phyloP scores from a whole-genome alignment of 306 rosid species.

The Prunus mira region DNA sequence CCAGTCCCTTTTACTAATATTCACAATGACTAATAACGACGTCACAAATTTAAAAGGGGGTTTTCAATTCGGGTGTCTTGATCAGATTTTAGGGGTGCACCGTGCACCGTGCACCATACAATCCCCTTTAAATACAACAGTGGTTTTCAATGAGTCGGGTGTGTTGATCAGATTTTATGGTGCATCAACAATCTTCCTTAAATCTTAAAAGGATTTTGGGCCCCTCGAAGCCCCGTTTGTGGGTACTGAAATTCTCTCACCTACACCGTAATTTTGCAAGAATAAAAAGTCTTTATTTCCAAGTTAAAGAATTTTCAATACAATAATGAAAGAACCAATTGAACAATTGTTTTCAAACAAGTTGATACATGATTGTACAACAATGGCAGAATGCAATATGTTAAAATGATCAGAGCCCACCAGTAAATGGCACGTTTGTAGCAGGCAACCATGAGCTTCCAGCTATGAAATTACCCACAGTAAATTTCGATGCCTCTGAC shows the following conservation, averaged over 20 bases:
- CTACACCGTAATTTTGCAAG: not conserved
- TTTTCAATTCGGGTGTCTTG: too few species aligned
- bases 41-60: too few species aligned
- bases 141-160: too few species aligned
- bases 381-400: not conserved
- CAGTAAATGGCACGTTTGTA: constrained; percentile 42
- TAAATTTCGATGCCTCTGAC: constrained; percentile 38
- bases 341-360: not conserved
- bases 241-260: not conserved
- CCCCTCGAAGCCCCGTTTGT: not conserved
- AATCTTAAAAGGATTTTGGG: not conserved
- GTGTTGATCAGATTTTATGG: not conserved
- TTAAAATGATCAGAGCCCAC: constrained; percentile 19
- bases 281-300: not conserved
- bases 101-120: too few species aligned
- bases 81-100: too few species aligned
- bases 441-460: constrained; percentile 49
- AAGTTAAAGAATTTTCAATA: not conserved
- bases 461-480: constrained; percentile 36
- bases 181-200: not conserved
- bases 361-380: not conserved
- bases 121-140: too few species aligned
- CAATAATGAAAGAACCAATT: not conserved
- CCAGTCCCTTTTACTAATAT: not conserved
- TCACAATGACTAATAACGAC: not conserved